Percentiles rank a stretch among this genome's conserved stretches.
Conservation (phyloP, 805 yeast species). For the Spathaspora hagerdaliae region DNA sequence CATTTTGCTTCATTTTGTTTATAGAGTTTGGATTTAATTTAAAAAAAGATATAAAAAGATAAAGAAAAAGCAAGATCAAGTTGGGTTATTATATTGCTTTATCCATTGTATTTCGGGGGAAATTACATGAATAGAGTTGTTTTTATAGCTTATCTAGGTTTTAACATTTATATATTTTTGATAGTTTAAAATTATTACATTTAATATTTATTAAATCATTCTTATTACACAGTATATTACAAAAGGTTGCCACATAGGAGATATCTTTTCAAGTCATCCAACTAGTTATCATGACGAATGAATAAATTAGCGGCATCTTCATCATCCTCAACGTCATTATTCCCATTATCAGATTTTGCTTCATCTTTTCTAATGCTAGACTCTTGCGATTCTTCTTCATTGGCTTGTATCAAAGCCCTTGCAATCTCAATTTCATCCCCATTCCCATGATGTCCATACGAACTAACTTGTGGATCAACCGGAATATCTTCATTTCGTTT, state of each 20-base stretch:
- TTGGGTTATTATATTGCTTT: neutral
- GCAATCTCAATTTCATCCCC: slow-evolving; percentile 62
- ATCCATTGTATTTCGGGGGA: neutral
- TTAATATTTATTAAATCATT: too few relatives aligned
- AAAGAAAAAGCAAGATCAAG: neutral
- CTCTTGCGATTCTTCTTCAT: slow-evolving; percentile 24
- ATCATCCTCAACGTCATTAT: neutral
- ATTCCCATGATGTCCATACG: slow-evolving; percentile 34
- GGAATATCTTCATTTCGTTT: slow-evolving; percentile 28
- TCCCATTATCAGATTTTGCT: neutral
- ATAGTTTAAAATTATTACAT: too few relatives aligned
- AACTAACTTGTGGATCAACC: slow-evolving; percentile 58
- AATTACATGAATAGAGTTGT: neutral
- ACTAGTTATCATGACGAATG: neutral
- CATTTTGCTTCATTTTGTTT: neutral
- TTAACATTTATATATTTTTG: neutral
- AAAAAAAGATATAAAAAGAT: neutral
- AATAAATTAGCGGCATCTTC: neutral
- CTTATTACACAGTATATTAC: too few relatives aligned
- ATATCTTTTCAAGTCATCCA: too few relatives aligned
- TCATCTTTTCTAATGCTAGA: neutral
- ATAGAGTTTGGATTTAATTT: too few relatives aligned
- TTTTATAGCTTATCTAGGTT: too few relatives aligned
- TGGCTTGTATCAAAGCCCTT: slow-evolving; percentile 60
- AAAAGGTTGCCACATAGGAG: too few relatives aligned